phyloP scores from a whole-genome alignment of 1,284 basidiomycete species.

The Tausonia pullulans region DNA sequence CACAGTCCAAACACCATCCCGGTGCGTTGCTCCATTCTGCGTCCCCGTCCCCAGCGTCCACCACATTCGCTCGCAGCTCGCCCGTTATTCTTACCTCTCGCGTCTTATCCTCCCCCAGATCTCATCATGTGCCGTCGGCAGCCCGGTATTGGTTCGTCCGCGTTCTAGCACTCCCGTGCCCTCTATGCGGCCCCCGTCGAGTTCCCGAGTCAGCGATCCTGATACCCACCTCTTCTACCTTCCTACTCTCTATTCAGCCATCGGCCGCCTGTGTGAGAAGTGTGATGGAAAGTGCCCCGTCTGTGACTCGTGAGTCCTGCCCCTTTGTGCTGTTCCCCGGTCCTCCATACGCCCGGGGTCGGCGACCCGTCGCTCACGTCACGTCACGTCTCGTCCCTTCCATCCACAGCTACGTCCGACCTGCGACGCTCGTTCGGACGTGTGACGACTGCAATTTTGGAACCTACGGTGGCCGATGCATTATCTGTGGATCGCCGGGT shows the following conservation, averaged over 20 bases:
- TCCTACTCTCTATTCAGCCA: conserved; percentile 45
- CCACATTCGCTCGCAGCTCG: neutral
- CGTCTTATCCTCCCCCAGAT: conserved; percentile 43
- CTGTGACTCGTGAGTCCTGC: conserved; percentile 61
- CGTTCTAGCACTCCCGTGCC: neutral
- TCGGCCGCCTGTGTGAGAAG: conserved; percentile 95
- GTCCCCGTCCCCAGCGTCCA: neutral
- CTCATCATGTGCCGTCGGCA: conserved; percentile 94
- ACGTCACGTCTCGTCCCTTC: neutral
- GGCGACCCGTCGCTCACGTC: too few relatives aligned
- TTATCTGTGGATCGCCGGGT: conserved; percentile 93
- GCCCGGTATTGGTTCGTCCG: conserved; percentile 73
- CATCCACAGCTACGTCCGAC: conserved; percentile 64
- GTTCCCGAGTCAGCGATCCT: neutral
- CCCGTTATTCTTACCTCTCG: conserved; percentile 6
- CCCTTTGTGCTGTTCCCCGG: neutral
- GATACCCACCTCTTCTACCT: neutral
- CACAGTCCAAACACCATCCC: conserved; percentile 79
- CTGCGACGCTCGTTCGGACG: conserved; percentile 92
- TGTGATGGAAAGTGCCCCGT: conserved; percentile 99
- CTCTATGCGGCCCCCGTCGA: neutral
- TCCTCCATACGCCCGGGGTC: too few relatives aligned
- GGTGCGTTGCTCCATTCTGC: conserved; percentile 41
- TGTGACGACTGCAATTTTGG: conserved; percentile 99
- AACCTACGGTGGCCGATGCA: conserved; percentile 90